Evolutionary conservation across 768 basidiomycete species (phyloP), one percentile per base, ranked within the genome.

Genomic region (Rickenella mellea): DNA sequence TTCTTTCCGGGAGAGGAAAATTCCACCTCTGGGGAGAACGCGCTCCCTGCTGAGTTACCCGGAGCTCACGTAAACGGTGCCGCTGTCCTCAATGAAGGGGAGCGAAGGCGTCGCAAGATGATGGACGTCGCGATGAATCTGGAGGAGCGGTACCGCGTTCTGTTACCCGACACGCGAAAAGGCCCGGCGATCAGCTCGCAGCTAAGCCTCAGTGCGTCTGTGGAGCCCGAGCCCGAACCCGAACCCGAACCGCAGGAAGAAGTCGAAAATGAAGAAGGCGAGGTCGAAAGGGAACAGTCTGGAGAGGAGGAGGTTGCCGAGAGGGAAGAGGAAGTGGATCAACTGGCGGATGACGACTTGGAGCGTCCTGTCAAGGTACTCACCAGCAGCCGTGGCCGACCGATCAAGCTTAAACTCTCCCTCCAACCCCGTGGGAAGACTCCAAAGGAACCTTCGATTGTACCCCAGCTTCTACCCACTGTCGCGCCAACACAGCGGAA

Each of bases 51-150:
- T 10, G 11, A 36, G 15, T 10, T 22, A 11, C 19, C 4, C 33
- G 66, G 52, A 5, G 51, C 54, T 12, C 61, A 69, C 46, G 44
- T 54, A 32, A 69, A 70, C 51, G 69, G 62, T 14, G 52, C 56
- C 21, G 50, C 62, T 15, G 54, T 62, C 9, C 57, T 69, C 39
- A 55, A 60, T 14, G 85, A 88, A 58, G 83, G 84, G n/a, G 84
- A 86, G 56, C 68, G 82, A 46, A 72, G 87, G 28, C 67, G 79
- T 42, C 66, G 72, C 53, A 77, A 79, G 59, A 86, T 90, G 81
- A 67, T 90, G 6, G 74, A 78, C 39, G 69, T 77, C 11, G 87
- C 86, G 11, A 58, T 68, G 42, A 55, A 58, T 17, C 59, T 90
- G 39, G 86, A 88, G 51, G 75, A 76, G 43, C 78, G 87, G 32